Percentiles rank a stretch among this genome's conserved stretches.
Conservation (phyloP, 2,329 filamentous ascomycete species). For the Microcyclosporella mali region DNA sequence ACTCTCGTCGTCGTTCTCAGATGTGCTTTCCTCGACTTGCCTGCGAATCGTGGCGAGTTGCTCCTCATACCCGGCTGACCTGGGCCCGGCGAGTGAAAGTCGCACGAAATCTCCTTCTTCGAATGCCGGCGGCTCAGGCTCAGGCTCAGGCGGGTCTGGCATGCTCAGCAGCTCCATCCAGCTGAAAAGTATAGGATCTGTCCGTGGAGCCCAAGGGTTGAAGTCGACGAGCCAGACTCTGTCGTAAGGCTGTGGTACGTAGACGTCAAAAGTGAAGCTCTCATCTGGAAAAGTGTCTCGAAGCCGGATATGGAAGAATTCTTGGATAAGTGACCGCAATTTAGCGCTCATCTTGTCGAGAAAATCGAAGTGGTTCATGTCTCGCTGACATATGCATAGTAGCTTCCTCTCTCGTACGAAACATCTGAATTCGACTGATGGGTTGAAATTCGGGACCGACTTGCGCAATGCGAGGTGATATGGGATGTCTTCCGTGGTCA, state of each 20-base stretch:
- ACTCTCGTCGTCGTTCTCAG: slow-evolving; percentile 8
- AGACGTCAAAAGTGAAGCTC: slow-evolving; percentile 86
- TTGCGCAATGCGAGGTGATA: slow-evolving; percentile 82
- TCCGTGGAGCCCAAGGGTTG: slow-evolving; percentile 87
- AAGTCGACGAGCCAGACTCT: slow-evolving; percentile 84
- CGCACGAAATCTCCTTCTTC: slow-evolving; percentile 21
- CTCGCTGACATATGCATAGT: slow-evolving; percentile 79
- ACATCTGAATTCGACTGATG: slow-evolving; percentile 88
- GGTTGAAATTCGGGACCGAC: slow-evolving; percentile 73
- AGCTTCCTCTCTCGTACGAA: slow-evolving; percentile 81
- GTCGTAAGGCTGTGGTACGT: slow-evolving; percentile 70
- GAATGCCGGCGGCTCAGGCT: slow-evolving; percentile 9
- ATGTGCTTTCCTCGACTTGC: slow-evolving; percentile 2
- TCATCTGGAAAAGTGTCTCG: slow-evolving; percentile 74
- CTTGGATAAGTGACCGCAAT: slow-evolving; percentile 61
- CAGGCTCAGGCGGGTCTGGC: slow-evolving; percentile 46
- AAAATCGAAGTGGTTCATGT: slow-evolving; percentile 86
- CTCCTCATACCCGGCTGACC: slow-evolving; percentile 2
- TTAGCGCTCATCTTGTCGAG: slow-evolving; percentile 60
- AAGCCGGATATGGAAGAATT: slow-evolving; percentile 71
- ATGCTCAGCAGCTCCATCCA: slow-evolving; percentile 81
- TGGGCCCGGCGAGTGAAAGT: slow-evolving; percentile 14
- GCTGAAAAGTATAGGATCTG: slow-evolving; percentile 80
- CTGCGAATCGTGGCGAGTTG: neutral
- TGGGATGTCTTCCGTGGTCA: slow-evolving; percentile 45